Evolutionary conservation across 2,329 filamentous ascomycete species (phyloP).

Genomic region (Botrytis paeoniae): DNA sequence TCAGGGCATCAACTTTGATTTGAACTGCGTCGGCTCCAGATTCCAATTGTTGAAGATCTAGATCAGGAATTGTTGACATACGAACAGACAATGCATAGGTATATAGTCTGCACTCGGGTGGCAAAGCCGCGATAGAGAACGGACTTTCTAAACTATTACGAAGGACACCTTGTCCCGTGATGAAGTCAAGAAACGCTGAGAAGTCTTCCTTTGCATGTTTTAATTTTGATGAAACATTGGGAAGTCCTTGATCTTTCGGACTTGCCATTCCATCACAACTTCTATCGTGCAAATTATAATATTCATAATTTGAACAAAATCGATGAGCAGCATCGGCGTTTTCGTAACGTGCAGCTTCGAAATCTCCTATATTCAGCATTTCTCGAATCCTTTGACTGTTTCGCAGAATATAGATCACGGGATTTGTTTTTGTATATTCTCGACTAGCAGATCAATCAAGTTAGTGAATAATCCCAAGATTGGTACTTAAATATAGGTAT

Average conservation of each 20-base stretch:
- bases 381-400: constrained; percentile 61
- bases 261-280: constrained; percentile 40
- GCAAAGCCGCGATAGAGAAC: constrained; percentile 57
- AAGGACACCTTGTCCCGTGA: constrained; percentile 52
- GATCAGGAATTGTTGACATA: constrained; percentile 54
- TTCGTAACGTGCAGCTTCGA: constrained; percentile 43
- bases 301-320: constrained; percentile 63
- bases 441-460: constrained; percentile 33
- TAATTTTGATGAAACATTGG: constrained; percentile 47
- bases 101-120: constrained; percentile 57
- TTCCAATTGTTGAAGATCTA: constrained; percentile 53
- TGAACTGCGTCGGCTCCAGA: constrained; percentile 59
- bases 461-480: background rate
- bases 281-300: constrained; percentile 51
- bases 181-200: constrained; percentile 55
- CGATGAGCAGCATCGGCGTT: constrained; percentile 46
- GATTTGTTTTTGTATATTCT: constrained; percentile 61
- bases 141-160: constrained; percentile 56
- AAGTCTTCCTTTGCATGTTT: constrained; percentile 58
- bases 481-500: background rate
- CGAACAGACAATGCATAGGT: constrained; percentile 66
- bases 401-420: constrained; percentile 67
- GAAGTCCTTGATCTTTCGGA: constrained; percentile 44
- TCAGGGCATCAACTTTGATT: constrained; percentile 57
- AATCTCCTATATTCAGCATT: constrained; percentile 44